These are phyloP conservation scores for Pascua guehoae DNA, from an alignment of 1,284 basidiomycete genomes.

Conservation along the genomic window DNA sequence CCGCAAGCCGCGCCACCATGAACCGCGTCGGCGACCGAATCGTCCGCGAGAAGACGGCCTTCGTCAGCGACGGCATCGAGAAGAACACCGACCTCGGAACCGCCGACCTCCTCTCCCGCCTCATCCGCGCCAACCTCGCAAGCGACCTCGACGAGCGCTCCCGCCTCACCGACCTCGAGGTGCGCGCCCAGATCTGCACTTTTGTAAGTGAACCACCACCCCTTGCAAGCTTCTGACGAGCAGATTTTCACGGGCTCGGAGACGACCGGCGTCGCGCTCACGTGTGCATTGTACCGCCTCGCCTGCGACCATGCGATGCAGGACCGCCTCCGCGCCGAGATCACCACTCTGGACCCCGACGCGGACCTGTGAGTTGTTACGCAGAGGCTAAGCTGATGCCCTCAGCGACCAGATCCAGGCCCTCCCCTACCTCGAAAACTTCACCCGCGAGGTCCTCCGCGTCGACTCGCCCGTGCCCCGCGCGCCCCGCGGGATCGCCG, in stretches of 20 bases:
- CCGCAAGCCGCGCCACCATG: conserved; percentile 1
- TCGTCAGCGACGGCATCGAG: conserved; percentile 34
- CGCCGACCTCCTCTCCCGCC: conserved; percentile 48
- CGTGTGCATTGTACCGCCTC: conserved; percentile 70
- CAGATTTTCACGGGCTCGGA: conserved; percentile 62
- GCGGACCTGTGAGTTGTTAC: not conserved
- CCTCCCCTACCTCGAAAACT: conserved; percentile 59
- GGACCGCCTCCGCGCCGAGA: conserved; percentile 56
- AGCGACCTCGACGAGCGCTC: conserved; percentile 56
- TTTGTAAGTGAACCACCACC: conserved; percentile 54
- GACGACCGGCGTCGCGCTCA: conserved; percentile 66
- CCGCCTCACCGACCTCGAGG: conserved; percentile 64
- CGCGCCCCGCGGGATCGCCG: conserved; percentile 58
- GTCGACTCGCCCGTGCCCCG: conserved; percentile 61
- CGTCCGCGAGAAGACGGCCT: conserved; percentile 1
- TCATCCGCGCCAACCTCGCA: conserved; percentile 62
- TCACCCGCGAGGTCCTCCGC: conserved; percentile 65
- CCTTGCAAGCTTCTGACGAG: not conserved
- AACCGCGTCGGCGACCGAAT: conserved; percentile 3
- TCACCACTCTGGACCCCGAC: conserved; percentile 34
- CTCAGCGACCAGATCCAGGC: conserved; percentile 39
- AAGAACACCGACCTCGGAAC: conserved; percentile 52
- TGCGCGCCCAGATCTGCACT: conserved; percentile 70
- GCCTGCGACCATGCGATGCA: conserved; percentile 58
- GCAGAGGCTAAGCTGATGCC: not conserved